Evolutionary conservation across 1,284 basidiomycete species (phyloP), one percentile per base, ranked within the genome.

Genomic region (Retiboletus flavoniger): DNA sequence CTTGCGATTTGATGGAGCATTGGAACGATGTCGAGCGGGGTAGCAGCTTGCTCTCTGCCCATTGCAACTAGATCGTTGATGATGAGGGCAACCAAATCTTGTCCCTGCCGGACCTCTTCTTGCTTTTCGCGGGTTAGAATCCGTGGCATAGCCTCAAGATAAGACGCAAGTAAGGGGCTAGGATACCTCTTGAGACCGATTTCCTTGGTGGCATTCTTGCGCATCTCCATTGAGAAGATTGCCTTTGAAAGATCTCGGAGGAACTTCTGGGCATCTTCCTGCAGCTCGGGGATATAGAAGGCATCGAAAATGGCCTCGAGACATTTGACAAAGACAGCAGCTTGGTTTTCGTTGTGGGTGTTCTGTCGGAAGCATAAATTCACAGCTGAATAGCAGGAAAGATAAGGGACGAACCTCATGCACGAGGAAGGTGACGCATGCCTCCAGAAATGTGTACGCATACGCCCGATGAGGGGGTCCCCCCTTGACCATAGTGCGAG

Each of bases 281-380:
- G 77, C 38, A 92, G 74, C 54, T 94, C 92, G 2, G 84, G 75
- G 29, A 89, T 70, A 59, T 91, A 81, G 3, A 89, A 75, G 0
- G 91, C 86, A 59, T 94, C 89, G 64, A 92, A 93, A 26, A 95
- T 70, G 13, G 89, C 91, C 71, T 92, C 83, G 47, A 96, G 71
- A 47, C 85, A 80, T 58, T 74, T 76, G 11, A 86, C 74, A 64
- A 95, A 93, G 6, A 87, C 78, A 19, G 85, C 78, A 63, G 94
- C 89, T 34, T 85, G 78, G 59, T 93, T 91, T n/a, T 84, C 81
- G 4, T 84, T 85, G 61, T 80, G 78, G 31, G 86, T 73, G 31
- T 87, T 89, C 90, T 93, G 57, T 53, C n/a, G 8, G 29, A 53
- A 50, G 51, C 36, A 51, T 55, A 34, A 57, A 46, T 16, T 28